Percentiles rank a stretch among this genome's conserved stretches.
Conservation (phyloP, 2,329 filamentous ascomycete genomes). For the Ceratocystis destructans region DNA sequence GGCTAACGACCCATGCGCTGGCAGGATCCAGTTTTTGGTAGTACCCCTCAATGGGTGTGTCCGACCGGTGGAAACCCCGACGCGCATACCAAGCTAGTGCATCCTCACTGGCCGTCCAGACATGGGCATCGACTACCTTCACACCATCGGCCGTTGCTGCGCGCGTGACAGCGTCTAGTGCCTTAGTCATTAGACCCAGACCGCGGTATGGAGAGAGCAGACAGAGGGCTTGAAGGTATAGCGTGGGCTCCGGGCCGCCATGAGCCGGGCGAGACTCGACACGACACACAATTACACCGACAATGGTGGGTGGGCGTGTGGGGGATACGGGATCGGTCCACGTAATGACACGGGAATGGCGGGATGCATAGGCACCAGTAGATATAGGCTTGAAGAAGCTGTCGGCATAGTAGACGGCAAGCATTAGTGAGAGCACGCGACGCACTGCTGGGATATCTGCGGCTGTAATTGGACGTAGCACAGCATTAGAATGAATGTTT, state of each 20-base stretch:
- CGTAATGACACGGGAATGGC: slow-evolving; percentile 47
- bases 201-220: slow-evolving; percentile 49
- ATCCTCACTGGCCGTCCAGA: slow-evolving; percentile 54
- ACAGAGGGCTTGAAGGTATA: slow-evolving; percentile 53
- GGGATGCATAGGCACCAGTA: slow-evolving; percentile 35
- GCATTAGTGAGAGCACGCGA: slow-evolving; percentile 50
- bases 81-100: slow-evolving; percentile 48
- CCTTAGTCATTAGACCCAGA: slow-evolving; percentile 44
- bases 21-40: slow-evolving; percentile 49
- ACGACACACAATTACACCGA: slow-evolving; percentile 51
- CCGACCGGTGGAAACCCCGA: slow-evolving; percentile 41
- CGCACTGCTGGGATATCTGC: slow-evolving; percentile 44
- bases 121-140: slow-evolving; percentile 45
- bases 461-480: slow-evolving; percentile 37
- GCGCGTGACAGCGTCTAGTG: slow-evolving; percentile 39
- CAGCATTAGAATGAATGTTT: slow-evolving; percentile 34
- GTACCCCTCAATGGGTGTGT: slow-evolving; percentile 40
- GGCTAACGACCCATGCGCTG: slow-evolving; percentile 46
- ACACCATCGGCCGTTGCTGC: slow-evolving; percentile 30
- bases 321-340: slow-evolving; percentile 34
- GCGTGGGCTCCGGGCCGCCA: slow-evolving; percentile 30
- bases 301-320: slow-evolving; percentile 31
- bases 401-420: slow-evolving; percentile 50
- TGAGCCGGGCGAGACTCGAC: slow-evolving; percentile 37
- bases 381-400: slow-evolving; percentile 46